Evolutionary conservation across 768 basidiomycete species (phyloP), one percentile per base, ranked within the genome.

Genomic region (Multifurca ochricompacta): DNA sequence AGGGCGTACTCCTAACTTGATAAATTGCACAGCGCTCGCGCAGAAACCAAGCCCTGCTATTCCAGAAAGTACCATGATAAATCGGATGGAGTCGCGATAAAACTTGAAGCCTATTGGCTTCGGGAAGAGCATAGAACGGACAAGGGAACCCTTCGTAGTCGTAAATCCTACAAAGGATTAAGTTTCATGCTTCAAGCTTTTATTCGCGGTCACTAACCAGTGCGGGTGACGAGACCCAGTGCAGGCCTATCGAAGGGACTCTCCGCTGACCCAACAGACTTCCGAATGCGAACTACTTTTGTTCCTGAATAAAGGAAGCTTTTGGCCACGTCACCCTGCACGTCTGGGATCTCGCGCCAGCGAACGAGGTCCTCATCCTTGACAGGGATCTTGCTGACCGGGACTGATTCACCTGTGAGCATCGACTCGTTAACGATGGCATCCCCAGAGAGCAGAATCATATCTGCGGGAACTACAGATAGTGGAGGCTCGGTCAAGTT

Each of bases 31-130:
- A 4, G 92, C 91, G 63, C 91, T 94, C 54, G 84, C 86, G 55
- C 87, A 83, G 68, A 99, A 99, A 2, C 95, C 96, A 21, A 94
- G 66, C 11, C 81, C 82, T 11, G 96, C 96, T 47, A 99, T 83
- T n/a, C 89, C 81, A 19, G 91, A 85, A 13, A 99, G 78, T 5
- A 99, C 92, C 19, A 80, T 77, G 49, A 98, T 96, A 69, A 99
- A 99, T 58, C 85, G 74, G 28, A 89, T 82, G 1, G 90, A 91
- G 69, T 93, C 91, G 30, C 85, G 83, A 71, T 98, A 98, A 71
- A 99, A 98, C 68, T 96, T 96, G 81, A 99, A 99, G 0, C 93
- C 95, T 58, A 96, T 93, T 0, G 95, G 94, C 65, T 96, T 97
- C 0, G 96, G 96, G 72, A 94, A 99, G 14, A 99, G 75, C 95